Base-by-base conservation (phyloP, 306 rosid genomes). In the Cicer yamashitae region DNA sequence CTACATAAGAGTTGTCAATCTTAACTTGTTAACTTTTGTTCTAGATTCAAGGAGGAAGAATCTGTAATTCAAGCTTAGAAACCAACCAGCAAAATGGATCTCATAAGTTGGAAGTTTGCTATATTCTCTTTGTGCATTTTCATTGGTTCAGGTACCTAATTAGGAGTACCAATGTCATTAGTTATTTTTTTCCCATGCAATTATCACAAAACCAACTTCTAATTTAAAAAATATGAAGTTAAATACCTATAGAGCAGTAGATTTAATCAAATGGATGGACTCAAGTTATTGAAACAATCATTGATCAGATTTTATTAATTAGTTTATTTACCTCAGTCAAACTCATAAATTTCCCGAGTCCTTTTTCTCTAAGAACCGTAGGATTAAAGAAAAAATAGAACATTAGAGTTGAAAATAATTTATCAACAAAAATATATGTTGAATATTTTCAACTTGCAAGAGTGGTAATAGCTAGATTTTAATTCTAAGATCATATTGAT, bases 141-240 rank as follows among this genome's bases (percentile, higher is more conserved):
- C 79, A 74, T 84, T 82, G 77, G 70, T 79, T 84, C 98, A 87
- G 98, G 96, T 94, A 61, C 2, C 65, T 47, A 57, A 47, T 8
- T 38, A 67, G 25, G 77, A 40, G 34, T 40, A 59, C 15, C 41
- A 57, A n/a, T n/a, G 52, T 57, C 9, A 41, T 37, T 48, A 8
- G 25, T 14, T 39, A 15, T 68, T 51, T 43, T 34, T 25, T 50
- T 30, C 39, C 12, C 76, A 10, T 5, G 56, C 79, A 80, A 30
- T 18, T 22, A 18, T 57, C 38, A 41, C 45, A 41, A 8, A 60
- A 70, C 58, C 50, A 82, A 75, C 51, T 51, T 75, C 39, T 12
- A n/a, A 52, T 61, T 40, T 5, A 46, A n/a, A 45, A 34, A 6
- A 57, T 5, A 63, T 30, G 37, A 30, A 30, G 37, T 3, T 4